Conservation (phyloP, 352 stramenopile species). For the Blastocystis sp. region DNA sequence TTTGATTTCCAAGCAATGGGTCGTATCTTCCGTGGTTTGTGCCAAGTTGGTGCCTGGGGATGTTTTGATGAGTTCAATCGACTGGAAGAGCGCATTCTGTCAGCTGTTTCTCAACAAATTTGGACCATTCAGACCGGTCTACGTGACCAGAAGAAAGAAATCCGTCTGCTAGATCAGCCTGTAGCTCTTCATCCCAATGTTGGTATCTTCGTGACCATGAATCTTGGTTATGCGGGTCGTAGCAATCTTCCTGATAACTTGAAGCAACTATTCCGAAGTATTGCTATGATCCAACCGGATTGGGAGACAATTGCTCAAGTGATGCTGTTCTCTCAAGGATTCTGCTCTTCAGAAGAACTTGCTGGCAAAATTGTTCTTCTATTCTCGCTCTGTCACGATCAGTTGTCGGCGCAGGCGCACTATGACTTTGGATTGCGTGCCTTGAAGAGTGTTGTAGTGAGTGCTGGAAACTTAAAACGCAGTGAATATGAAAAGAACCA, state of each 20-base stretch:
- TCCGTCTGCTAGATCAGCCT: slow-evolving; percentile 88
- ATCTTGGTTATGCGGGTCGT: slow-evolving; percentile 95
- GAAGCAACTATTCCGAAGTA: slow-evolving; percentile 97
- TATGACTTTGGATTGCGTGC: slow-evolving; percentile 99
- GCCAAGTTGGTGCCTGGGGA: slow-evolving; percentile 96
- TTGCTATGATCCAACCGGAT: slow-evolving; percentile 99
- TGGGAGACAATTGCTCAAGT: slow-evolving; percentile 97
- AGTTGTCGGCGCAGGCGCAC: slow-evolving; percentile 95
- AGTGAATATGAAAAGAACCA: slow-evolving; percentile 68
- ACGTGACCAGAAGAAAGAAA: slow-evolving; percentile 70
- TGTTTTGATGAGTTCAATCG: slow-evolving; percentile 99
- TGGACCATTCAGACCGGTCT: slow-evolving; percentile 96
- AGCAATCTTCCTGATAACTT: slow-evolving; percentile 93
- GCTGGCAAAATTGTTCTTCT: slow-evolving; percentile 91
- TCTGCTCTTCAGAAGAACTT: slow-evolving; percentile 91
- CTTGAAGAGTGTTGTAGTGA: slow-evolving; percentile 95
- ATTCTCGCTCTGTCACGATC: slow-evolving; percentile 92
- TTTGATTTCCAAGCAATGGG: slow-evolving; percentile 99
- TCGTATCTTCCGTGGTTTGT: slow-evolving; percentile 96
- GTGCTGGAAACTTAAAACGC: slow-evolving; percentile 91
- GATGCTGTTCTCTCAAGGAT: slow-evolving; percentile 99
- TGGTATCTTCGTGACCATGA: slow-evolving; percentile 99
- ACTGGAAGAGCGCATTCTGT: slow-evolving; percentile 96
- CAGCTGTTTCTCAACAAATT: slow-evolving; percentile 98
- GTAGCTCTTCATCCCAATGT: slow-evolving; percentile 91